Evolutionary conservation across 768 basidiomycete species (phyloP).

Genomic region (Hemileccinum impolitum): DNA sequence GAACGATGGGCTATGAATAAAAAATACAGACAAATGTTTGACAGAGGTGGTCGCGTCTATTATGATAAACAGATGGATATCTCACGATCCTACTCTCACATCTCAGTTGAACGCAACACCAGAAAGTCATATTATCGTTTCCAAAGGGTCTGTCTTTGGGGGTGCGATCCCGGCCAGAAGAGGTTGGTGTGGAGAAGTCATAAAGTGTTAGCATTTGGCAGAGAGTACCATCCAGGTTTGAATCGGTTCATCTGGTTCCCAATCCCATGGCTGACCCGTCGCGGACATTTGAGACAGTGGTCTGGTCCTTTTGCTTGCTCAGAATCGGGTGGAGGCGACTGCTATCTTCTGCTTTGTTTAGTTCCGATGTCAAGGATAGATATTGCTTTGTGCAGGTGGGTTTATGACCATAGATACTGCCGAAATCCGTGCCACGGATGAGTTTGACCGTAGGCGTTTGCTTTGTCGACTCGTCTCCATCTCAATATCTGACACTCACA

Average conservation of each 20-base stretch:
- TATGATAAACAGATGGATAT: conserved; percentile 8
- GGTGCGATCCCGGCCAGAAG: no score
- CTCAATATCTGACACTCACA: background rate
- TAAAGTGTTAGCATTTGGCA: no score
- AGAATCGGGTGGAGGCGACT: background rate
- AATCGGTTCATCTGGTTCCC: background rate
- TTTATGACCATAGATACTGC: no score
- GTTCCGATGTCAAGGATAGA: conserved; percentile 12
- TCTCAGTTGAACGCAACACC: background rate
- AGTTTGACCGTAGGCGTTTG: background rate
- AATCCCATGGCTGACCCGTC: background rate
- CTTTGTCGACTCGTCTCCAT: conserved; percentile 12
- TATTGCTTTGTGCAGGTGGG: conserved; percentile 11
- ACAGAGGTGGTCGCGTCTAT: conserved; percentile 14
- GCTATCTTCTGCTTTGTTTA: conserved; percentile 16
- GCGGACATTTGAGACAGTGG: background rate
- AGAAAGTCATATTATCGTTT: no score
- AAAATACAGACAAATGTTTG: conserved; percentile 14
- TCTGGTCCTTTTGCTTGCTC: background rate
- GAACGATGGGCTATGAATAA: background rate
- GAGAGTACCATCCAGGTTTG: background rate
- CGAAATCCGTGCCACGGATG: no score
- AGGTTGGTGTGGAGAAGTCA: no score
- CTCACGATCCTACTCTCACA: background rate
- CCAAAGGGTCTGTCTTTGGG: no score